These are phyloP conservation scores for Penicillium mononematosum DNA, from an alignment of 495 filamentous ascomycete genomes.

Conservation along the genomic window DNA sequence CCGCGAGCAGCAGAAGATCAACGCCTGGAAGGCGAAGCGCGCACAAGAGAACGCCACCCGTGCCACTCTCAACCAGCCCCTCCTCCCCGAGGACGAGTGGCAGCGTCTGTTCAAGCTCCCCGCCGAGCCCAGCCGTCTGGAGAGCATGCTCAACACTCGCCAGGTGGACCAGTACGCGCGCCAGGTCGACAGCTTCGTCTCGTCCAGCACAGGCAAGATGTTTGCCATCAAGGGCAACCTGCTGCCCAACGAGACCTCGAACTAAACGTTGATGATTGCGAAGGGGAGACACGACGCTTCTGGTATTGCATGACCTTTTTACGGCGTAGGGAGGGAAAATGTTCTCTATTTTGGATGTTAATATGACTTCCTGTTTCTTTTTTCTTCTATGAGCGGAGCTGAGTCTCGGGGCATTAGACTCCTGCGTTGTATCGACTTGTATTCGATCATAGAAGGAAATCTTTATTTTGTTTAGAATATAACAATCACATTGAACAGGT, in stretches of 20 bases:
- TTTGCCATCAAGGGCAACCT: constrained; percentile 84
- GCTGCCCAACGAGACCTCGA: constrained; percentile 49
- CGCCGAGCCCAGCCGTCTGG: constrained; percentile 85
- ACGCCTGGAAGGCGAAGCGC: constrained; percentile 91
- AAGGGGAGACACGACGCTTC: constrained; percentile 31
- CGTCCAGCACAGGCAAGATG: constrained; percentile 91
- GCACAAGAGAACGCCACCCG: constrained; percentile 89
- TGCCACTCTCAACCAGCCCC: constrained; percentile 79
- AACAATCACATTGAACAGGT: constrained; percentile 6
- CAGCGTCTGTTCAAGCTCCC: constrained; percentile 96
- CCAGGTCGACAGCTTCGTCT: constrained; percentile 96
- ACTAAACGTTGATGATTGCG: constrained; percentile 34
- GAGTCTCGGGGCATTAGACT: constrained; percentile 4
- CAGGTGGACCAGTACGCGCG: constrained; percentile 98
- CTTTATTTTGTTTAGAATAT: constrained; percentile 13
- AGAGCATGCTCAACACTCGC: constrained; percentile 86
- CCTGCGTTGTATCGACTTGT: constrained; percentile 12
- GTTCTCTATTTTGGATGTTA: constrained; percentile 49
- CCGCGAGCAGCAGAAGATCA: constrained; percentile 94
- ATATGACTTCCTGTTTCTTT: constrained; percentile 43
- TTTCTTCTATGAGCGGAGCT: constrained; percentile 30
- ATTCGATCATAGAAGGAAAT: constrained; percentile 11
- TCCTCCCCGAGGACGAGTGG: constrained; percentile 96
- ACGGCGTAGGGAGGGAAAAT: constrained; percentile 54
- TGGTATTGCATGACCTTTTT: constrained; percentile 51